Base-by-base conservation (phyloP, 225 moss, liverwort and hornwort species). In the Neckera pumila region DNA sequence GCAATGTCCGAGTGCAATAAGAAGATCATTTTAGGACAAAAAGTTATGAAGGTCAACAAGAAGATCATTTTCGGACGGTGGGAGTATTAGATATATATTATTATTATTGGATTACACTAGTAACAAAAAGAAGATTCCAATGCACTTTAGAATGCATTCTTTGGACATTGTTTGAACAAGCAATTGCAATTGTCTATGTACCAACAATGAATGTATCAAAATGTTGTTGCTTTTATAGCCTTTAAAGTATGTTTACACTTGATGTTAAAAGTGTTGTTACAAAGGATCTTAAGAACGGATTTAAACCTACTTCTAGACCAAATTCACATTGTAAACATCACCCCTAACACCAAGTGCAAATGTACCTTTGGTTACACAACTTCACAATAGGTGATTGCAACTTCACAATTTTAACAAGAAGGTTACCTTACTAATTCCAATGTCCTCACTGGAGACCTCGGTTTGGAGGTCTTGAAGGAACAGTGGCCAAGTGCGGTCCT, bases 141-240 rank as follows among this genome's bases (percentile, higher is more conserved):
- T 0, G 4, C 2, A 47, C 15, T 72, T 28, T 27, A 6, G 43
- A 43, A 72, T 72, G 28, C 7, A 75, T 27, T 16, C 5, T 16
- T 43, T 16, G 10, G 27, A 43, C 16, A 25, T 2, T 72, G 1
- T 30, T 11, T 18, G 31, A 43, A 72, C 42, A 42, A 45, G 6
- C 10, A 77, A 77, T 15, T 54, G 1, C 10, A 77, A 9, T 36
- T 1, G 0, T 54, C 1, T 5, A 53, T 23, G 3, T 36, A 14
- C 5, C 5, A 76, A 36, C 9, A 77, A 54, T 1, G 0, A 76
- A 76, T 1, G 21, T 15, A 9, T 25, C 4, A n/a, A 56, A 14
- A 77, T 1, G 4, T 77, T 2, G 3, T 0, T 0, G 0, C 6
- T 15, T 56, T n/a, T 6, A 9, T 3, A 54, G 8, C 2, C 34